Conservation (phyloP, 2,329 filamentous ascomycete species). For the Pyrenochaeta sp. region DNA sequence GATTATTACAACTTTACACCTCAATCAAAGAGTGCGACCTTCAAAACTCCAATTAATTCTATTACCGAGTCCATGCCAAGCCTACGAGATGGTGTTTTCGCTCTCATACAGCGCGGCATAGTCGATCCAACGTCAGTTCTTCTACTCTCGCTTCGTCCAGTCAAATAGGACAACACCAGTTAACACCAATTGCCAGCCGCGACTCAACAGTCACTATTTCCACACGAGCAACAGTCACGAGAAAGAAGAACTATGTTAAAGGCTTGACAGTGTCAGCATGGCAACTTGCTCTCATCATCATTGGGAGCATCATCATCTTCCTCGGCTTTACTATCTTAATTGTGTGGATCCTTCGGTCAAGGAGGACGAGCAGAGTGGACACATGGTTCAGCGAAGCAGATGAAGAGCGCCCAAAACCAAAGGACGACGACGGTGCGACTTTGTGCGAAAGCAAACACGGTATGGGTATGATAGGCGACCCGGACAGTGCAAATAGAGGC, state of each 20-base stretch:
- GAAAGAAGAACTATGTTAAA: background rate
- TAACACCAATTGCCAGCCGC: background rate
- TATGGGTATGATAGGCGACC: background rate
- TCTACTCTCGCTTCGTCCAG: background rate
- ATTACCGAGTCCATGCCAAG: background rate
- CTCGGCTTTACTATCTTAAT: background rate
- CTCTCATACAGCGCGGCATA: background rate
- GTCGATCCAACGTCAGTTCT: background rate
- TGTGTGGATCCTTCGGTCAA: background rate
- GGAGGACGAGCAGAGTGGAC: too few species aligned
- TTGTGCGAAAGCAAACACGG: background rate
- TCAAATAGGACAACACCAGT: too few species aligned
- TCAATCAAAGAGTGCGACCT: too few species aligned
- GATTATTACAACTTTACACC: too few species aligned
- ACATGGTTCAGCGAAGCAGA: too few species aligned
- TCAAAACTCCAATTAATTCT: background rate
- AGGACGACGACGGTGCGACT: background rate
- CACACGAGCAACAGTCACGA: background rate
- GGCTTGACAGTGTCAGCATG: background rate
- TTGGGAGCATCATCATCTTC: background rate
- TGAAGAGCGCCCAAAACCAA: background rate
- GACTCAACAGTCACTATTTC: background rate
- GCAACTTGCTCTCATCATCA: background rate
- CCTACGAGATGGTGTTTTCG: background rate
- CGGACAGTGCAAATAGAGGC: background rate